These are phyloP conservation scores for Rugonectria rugulosa DNA, from an alignment of 2,329 filamentous ascomycete genomes.

Conservation along the genomic window DNA sequence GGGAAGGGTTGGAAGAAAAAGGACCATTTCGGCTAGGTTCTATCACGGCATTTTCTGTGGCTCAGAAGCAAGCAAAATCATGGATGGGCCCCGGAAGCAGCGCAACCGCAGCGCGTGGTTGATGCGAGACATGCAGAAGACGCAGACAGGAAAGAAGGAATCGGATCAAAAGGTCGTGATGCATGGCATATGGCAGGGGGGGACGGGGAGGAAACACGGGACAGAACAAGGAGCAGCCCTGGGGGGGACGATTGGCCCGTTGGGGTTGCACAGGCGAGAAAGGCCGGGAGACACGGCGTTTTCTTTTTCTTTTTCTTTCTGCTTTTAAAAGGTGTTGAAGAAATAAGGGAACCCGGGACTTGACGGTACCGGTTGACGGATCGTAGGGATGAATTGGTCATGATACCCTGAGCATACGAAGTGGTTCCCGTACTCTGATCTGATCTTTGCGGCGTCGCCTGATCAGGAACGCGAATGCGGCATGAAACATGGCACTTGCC, in stretches of 20 bases:
- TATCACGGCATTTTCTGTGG: slow-evolving; percentile 2
- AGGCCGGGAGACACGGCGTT: not conserved
- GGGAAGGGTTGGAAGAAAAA: not conserved
- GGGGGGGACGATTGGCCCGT: no score
- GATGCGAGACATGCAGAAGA: slow-evolving; percentile 36
- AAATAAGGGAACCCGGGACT: not conserved
- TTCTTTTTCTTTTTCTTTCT: no score
- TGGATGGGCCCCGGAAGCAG: slow-evolving; percentile 26
- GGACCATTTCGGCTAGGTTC: not conserved
- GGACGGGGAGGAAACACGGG: not conserved
- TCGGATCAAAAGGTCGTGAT: slow-evolving; percentile 11
- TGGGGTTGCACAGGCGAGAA: not conserved
- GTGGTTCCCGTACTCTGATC: slow-evolving; percentile 7
- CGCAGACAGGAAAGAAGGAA: slow-evolving; percentile 23
- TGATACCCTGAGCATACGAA: no score
- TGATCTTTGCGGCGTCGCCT: slow-evolving; percentile 11
- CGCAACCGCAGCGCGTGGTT: slow-evolving; percentile 13
- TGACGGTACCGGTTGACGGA: not conserved
- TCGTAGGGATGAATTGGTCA: not conserved
- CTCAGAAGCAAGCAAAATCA: slow-evolving; percentile 11
- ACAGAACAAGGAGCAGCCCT: slow-evolving; percentile 10
- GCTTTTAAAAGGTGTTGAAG: not conserved
- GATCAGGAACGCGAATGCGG: slow-evolving; percentile 17
- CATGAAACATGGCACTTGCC: slow-evolving; percentile 12
- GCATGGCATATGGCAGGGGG: not conserved